Conservation (phyloP, 768 basidiomycete genomes). For the Boletus pseudopeckii region DNA sequence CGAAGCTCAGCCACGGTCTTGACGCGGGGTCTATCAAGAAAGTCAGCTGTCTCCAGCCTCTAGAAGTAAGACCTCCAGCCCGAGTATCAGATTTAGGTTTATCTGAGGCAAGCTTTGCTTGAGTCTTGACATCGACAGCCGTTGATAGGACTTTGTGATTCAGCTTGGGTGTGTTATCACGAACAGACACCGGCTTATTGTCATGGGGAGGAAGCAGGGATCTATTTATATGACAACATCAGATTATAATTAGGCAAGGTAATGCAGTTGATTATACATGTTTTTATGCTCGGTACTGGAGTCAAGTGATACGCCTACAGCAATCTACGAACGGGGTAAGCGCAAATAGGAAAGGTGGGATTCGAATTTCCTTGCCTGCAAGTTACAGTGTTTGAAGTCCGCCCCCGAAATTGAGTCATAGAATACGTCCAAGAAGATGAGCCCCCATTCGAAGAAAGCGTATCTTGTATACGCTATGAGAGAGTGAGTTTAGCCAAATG, state of each 20-base stretch:
- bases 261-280: constrained; percentile 46
- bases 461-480: constrained; percentile 77
- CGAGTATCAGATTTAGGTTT: not conserved
- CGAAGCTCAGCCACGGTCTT: constrained; percentile 32
- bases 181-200: constrained; percentile 4
- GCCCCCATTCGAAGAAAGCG: constrained; percentile 84
- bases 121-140: not conserved
- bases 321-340: constrained; percentile 14
- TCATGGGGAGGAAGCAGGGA: constrained; percentile 2
- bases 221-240: constrained; percentile 23
- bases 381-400: constrained; percentile 52
- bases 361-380: constrained; percentile 43
- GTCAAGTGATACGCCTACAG: constrained; percentile 29
- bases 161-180: not conserved
- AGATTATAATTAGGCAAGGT: constrained; percentile 33
- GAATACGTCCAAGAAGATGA: constrained; percentile 68
- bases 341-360: not conserved
- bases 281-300: constrained; percentile 25
- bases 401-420: constrained; percentile 66
- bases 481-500: not conserved
- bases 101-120: not conserved
- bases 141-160: not conserved
- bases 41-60: not conserved
- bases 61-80: not conserved
- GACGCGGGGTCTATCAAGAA: not conserved